phyloP scores from a whole-genome alignment of 495 filamentous ascomycete species.

The Aspergillus saccharolyticus region DNA sequence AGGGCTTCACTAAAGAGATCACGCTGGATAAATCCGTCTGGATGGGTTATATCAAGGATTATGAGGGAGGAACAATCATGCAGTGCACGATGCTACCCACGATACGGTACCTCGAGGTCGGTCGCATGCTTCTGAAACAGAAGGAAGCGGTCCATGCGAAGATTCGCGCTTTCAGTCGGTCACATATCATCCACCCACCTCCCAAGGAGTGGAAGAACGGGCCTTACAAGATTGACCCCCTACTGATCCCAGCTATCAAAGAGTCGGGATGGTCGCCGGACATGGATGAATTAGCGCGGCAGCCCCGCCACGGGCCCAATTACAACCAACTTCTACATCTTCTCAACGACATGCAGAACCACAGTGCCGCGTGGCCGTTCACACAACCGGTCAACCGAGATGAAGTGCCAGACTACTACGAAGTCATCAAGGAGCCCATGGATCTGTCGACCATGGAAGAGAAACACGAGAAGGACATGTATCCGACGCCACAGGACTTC shows the following conservation, averaged over 20 bases:
- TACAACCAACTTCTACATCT: slow-evolving; percentile 90
- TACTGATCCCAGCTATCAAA: slow-evolving; percentile 76
- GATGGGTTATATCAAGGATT: slow-evolving; percentile 99
- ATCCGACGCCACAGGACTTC: slow-evolving; percentile 88
- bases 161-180: slow-evolving; percentile 85
- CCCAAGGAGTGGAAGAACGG: slow-evolving; percentile 81
- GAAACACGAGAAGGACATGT: slow-evolving; percentile 90
- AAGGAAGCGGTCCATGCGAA: slow-evolving; percentile 93
- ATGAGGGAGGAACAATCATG: slow-evolving; percentile 98
- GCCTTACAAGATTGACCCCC: slow-evolving; percentile 65
- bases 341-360: slow-evolving; percentile 93
- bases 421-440: slow-evolving; percentile 98
- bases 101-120: slow-evolving; percentile 88
- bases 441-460: slow-evolving; percentile 93
- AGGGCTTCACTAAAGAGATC: slow-evolving; percentile 98
- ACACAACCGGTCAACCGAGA: slow-evolving; percentile 89
- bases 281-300: slow-evolving; percentile 94
- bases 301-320: slow-evolving; percentile 95
- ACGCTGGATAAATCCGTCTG: slow-evolving; percentile 83
- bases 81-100: slow-evolving; percentile 96
- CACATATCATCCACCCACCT: slow-evolving; percentile 79
- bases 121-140: slow-evolving; percentile 95
- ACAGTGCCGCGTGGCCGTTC: slow-evolving; percentile 89
- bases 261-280: slow-evolving; percentile 91
- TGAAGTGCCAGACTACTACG: slow-evolving; percentile 95